Evolutionary conservation across 2,329 filamentous ascomycete genomes (phyloP), one percentile per base, ranked within the genome.

Genomic region (Ascochyta lentis): DNA sequence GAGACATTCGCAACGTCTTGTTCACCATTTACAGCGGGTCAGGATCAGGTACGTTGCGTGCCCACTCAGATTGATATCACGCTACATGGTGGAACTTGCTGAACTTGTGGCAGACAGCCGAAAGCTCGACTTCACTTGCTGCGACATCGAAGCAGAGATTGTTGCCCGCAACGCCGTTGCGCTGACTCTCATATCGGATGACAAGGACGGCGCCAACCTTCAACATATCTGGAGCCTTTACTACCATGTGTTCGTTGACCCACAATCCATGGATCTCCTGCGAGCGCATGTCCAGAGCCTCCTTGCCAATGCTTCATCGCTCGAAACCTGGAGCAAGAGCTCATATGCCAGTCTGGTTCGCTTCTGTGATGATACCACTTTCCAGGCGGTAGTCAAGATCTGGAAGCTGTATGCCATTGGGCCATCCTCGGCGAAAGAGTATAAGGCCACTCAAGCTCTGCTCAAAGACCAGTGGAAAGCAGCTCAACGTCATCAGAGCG

Each of bases 211-310:
- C 22, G 37, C 68, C 24, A 55, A 64, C 12, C 46, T 57, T 1
- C 67, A 76, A 2, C 48, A 63, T 29, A 7, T 82, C 3, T 87
- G 84, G 84, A 78, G 83, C 53, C 71, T 84, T 33, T 88, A 84
- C 70, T 86, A 86, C 66, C 77, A 86, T 59, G 63, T 83, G 4
- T 78, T 77, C 34, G 57, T 88, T 5, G 76, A 79, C 43, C 73
- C 0, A 40, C 27, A 68, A 3, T 73, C 79, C 3, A 60, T 78
- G 0, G 24, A 65, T 1, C 22, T 78, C 3, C 67, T 87, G 3
- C 50, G 68, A 1, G 22, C 53, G 1, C 83, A 86, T 50, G 72
- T 78, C 0, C 8, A 29, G 9, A 29, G 8, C 27, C 27, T 88
- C 0, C 35, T 77, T 2, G 58, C 53, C 0, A 44, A 78, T 1